A percentile compares a stretch with the other conserved stretches of the same genome.
These are phyloP conservation scores for Amoebophrya sp. DNA, from an alignment of 169 alveolate genomes.

Conservation along the genomic window DNA sequence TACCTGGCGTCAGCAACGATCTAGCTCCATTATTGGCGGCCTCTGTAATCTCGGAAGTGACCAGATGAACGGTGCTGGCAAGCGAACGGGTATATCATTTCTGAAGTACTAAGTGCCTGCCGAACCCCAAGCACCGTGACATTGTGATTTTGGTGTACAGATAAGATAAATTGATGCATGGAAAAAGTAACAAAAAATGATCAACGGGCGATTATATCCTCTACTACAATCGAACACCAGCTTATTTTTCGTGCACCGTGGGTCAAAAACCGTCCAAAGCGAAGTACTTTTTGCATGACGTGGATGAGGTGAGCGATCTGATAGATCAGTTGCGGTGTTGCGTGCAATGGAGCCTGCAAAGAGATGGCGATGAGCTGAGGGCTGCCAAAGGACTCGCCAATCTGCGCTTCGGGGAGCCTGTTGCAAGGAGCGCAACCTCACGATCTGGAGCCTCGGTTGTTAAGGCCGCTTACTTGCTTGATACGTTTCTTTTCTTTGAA, in stretches of 20 bases:
- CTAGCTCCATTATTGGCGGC: background rate
- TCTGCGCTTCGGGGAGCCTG: too few species aligned
- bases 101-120: background rate
- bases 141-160: too few species aligned
- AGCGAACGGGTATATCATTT: background rate
- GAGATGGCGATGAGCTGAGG: too few species aligned
- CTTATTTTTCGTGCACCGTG: background rate
- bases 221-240: background rate
- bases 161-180: too few species aligned
- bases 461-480: too few species aligned
- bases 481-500: too few species aligned
- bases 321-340: slow-evolving; percentile 4
- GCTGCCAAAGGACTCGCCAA: too few species aligned
- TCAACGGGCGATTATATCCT: background rate
- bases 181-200: background rate
- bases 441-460: too few species aligned
- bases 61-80: background rate
- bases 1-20: background rate
- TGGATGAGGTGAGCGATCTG: background rate
- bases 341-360: background rate
- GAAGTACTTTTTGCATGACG: background rate
- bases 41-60: background rate
- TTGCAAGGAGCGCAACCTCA: too few species aligned
- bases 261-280: slow-evolving; percentile 1
- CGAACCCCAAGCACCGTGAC: too few species aligned